Conservation (phyloP, 2,329 filamentous ascomycete genomes). For the Aspergillus puulaauensis region DNA sequence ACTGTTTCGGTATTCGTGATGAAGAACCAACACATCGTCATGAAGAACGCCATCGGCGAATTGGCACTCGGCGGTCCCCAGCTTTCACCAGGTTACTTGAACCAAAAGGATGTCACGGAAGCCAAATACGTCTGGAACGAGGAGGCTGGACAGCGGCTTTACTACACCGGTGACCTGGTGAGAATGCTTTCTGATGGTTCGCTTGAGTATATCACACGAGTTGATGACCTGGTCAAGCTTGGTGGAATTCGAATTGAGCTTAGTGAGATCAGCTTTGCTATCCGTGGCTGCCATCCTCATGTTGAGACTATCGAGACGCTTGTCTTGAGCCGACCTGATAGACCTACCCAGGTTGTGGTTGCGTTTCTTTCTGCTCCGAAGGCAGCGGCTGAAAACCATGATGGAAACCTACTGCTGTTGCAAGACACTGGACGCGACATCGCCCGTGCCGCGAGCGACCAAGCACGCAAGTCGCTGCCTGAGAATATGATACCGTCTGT, state of each 20-base stretch:
- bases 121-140: conserved; percentile 33
- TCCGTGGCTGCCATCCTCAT: conserved; percentile 29
- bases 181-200: conserved; percentile 25
- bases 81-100: conserved; percentile 30
- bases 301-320: conserved; percentile 35
- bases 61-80: conserved; percentile 31
- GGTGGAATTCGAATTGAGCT: conserved; percentile 29
- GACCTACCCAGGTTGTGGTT: conserved; percentile 35
- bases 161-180: conserved; percentile 36
- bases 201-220: conserved; percentile 27
- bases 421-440: conserved; percentile 21
- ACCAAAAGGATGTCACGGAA: conserved; percentile 28
- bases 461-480: conserved; percentile 25
- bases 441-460: conserved; percentile 21
- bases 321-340: conserved; percentile 29
- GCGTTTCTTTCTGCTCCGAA: conserved; percentile 31
- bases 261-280: conserved; percentile 33
- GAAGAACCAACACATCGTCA: conserved; percentile 22
- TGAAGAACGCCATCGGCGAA: conserved; percentile 30
- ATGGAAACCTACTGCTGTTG: conserved; percentile 12
- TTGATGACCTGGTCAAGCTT: conserved; percentile 29
- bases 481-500: conserved; percentile 36
- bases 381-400: conserved; percentile 4
- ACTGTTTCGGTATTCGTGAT: conserved; percentile 32
- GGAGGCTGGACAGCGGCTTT: conserved; percentile 23